Percentiles rank a stretch among this genome's conserved stretches.
phyloP scores from a whole-genome alignment of 129 eudicot species.

The Pseudognaphalium luteoalbum region DNA sequence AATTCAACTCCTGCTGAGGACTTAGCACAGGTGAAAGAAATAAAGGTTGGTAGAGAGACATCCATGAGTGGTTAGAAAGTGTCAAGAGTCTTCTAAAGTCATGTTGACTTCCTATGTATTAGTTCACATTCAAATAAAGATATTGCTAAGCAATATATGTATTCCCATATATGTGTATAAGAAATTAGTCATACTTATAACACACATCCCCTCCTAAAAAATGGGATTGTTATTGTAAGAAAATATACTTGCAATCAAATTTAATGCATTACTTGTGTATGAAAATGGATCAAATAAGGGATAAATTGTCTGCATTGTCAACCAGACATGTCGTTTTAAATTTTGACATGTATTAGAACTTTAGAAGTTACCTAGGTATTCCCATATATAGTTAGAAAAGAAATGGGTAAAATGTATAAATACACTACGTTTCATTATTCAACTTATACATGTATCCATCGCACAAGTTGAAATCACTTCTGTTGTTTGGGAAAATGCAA shows the following conservation, averaged over 20 bases:
- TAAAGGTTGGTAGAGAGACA: neutral
- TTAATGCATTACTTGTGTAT: too few relatives aligned
- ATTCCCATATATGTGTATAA: too few relatives aligned
- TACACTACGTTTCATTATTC: conserved; percentile 2
- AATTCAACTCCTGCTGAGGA: neutral
- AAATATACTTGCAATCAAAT: neutral
- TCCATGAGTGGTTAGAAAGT: neutral
- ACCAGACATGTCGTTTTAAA: too few relatives aligned
- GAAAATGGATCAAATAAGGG: too few relatives aligned
- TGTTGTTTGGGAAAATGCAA: conserved; percentile 81
- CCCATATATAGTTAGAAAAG: too few relatives aligned
- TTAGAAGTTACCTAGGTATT: too few relatives aligned
- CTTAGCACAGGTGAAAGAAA: neutral
- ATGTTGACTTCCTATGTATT: neutral
- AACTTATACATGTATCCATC: conserved; percentile 2
- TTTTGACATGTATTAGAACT: too few relatives aligned
- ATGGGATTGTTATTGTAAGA: neutral
- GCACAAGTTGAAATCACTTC: conserved; percentile 40
- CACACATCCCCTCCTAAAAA: neutral
- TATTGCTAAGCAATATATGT: too few relatives aligned
- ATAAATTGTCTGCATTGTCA: too few relatives aligned
- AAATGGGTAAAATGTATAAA: neutral
- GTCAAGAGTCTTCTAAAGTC: neutral
- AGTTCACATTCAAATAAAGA: neutral
- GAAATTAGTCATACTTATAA: neutral